phyloP scores from a whole-genome alignment of 192 early-diverging fungal species.

The Umbelopsis sp. region DNA sequence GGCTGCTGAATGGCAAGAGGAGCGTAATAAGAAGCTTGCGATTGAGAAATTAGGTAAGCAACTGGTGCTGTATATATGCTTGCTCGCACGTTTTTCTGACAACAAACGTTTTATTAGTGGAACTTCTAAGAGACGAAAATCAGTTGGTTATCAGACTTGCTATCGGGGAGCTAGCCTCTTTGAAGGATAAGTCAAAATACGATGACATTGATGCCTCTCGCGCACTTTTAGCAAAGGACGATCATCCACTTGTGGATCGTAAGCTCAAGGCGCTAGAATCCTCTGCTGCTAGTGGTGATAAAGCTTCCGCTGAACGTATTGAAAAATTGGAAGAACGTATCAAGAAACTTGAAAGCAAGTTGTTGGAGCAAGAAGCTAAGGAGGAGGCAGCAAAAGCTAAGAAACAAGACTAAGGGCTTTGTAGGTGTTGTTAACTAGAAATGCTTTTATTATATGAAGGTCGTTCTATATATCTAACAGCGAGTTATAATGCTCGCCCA shows the following conservation, averaged over 20 bases:
- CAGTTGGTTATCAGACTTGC: not conserved
- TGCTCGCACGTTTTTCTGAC: not conserved
- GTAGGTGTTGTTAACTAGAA: not conserved
- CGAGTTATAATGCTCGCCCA: slow-evolving; percentile 98
- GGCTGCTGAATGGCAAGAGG: slow-evolving; percentile 27
- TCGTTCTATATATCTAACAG: slow-evolving; percentile 44
- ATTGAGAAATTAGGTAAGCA: slow-evolving; percentile 28
- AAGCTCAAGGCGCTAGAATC: slow-evolving; percentile 15
- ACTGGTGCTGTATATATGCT: not conserved
- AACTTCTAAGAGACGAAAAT: slow-evolving; percentile 17
- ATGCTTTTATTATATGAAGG: not conserved
- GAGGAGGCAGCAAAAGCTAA: slow-evolving; percentile 17
- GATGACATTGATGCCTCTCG: slow-evolving; percentile 19
- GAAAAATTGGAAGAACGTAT: slow-evolving; percentile 35
- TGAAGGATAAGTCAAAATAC: not conserved
- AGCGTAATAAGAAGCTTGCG: slow-evolving; percentile 20
- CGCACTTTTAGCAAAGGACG: slow-evolving; percentile 14
- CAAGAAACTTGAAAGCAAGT: slow-evolving; percentile 29
- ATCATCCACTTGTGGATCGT: slow-evolving; percentile 24
- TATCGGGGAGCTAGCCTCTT: not conserved
- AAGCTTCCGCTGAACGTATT: slow-evolving; percentile 21
- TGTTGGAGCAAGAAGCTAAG: not conserved
- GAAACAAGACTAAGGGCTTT: slow-evolving; percentile 1
- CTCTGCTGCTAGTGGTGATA: not conserved
- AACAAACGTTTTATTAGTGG: slow-evolving; percentile 6